Evolutionary conservation across 495 filamentous ascomycete species (phyloP).

Genomic region (Penicillium waksmanii): DNA sequence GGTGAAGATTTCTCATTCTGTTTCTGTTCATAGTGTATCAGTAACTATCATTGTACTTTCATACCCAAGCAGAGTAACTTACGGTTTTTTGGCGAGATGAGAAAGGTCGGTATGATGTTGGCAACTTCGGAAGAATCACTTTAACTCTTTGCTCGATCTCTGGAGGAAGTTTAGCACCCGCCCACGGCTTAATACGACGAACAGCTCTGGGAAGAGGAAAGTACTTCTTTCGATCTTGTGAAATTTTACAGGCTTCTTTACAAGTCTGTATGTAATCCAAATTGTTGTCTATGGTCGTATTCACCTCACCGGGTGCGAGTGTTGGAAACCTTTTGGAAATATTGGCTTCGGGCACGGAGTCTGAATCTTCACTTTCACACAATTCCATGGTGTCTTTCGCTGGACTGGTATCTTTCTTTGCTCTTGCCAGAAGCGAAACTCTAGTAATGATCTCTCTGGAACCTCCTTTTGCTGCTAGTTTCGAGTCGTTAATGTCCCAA

Average conservation of each 20-base stretch:
- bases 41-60: no score
- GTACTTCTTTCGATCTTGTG: constrained; percentile 1
- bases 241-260: constrained; percentile 2
- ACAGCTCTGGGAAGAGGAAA: constrained; percentile 14
- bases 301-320: background rate
- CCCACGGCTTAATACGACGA: constrained; percentile 20
- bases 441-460: background rate
- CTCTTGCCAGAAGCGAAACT: background rate
- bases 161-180: constrained; percentile 6
- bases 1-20: no score
- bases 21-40: no score
- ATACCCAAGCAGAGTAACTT: background rate
- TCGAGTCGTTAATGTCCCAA: background rate
- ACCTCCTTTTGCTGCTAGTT: background rate
- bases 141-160: background rate
- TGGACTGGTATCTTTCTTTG: background rate
- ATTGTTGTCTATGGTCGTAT: background rate
- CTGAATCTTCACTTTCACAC: background rate
- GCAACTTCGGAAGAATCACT: background rate
- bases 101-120: constrained; percentile 3
- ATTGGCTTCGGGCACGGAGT: background rate
- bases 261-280: constrained; percentile 4
- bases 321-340: background rate
- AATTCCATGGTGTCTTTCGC: background rate
- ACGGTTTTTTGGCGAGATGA: background rate